These are phyloP conservation scores for Melampsora abietis-canadensis DNA, from an alignment of 1,284 basidiomycete species.

Conservation along the genomic window DNA sequence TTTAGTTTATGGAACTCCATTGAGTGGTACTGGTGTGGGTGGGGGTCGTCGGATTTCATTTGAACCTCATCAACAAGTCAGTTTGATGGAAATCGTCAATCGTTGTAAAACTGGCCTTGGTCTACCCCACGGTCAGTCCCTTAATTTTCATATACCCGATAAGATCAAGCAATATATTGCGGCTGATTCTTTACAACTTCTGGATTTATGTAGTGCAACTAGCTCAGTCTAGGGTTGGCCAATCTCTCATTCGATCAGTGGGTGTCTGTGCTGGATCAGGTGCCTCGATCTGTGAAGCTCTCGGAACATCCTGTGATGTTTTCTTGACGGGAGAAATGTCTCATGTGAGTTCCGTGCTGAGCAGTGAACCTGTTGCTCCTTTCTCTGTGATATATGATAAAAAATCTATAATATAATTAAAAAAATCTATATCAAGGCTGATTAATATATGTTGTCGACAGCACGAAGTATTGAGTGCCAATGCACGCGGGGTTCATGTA, in stretches of 20 bases:
- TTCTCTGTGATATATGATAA: too few relatives aligned
- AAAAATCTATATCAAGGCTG: too few relatives aligned
- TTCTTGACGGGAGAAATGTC: constrained; percentile 43
- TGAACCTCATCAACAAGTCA: constrained; percentile 12
- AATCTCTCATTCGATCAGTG: constrained; percentile 14
- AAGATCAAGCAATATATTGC: too few relatives aligned
- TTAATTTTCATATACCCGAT: neutral
- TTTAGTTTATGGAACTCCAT: neutral
- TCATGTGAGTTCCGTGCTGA: constrained; percentile 6
- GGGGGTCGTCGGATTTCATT: constrained; percentile 25
- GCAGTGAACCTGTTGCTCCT: too few relatives aligned
- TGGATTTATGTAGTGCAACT: constrained; percentile 23
- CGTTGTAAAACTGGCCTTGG: constrained; percentile 19
- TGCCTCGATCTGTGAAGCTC: constrained; percentile 30
- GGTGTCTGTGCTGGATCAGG: constrained; percentile 43
- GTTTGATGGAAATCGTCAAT: constrained; percentile 13
- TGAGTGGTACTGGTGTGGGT: constrained; percentile 21
- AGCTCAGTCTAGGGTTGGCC: constrained; percentile 15
- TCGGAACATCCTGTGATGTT: constrained; percentile 35
- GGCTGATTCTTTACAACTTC: neutral
- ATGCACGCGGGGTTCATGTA: constrained; percentile 31
- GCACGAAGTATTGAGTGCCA: constrained; percentile 37
- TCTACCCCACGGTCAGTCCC: constrained; percentile 8
- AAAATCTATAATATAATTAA: too few relatives aligned
- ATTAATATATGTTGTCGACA: neutral